phyloP scores from a whole-genome alignment of 148 eudicot species.

The Spergularia bocconei region DNA sequence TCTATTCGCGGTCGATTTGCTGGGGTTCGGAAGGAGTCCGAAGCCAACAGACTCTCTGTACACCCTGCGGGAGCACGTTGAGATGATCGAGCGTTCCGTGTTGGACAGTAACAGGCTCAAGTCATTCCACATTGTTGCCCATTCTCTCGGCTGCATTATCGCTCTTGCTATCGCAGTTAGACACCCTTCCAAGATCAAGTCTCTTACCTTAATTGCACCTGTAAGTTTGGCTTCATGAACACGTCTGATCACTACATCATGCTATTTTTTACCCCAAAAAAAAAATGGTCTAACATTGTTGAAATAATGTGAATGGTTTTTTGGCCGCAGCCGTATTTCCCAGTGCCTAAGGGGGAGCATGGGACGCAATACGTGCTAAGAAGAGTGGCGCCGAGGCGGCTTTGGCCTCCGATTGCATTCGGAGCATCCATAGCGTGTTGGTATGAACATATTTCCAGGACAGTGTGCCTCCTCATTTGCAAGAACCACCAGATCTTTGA shows the following conservation, averaged over 20 bases:
- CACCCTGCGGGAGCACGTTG: conserved; percentile 77
- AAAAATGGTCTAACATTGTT: background rate
- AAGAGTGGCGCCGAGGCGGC: conserved; percentile 68
- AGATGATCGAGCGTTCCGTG: conserved; percentile 80
- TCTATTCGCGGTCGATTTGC: conserved; percentile 69
- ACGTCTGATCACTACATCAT: too few species aligned
- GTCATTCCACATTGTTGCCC: conserved; percentile 93
- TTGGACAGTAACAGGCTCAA: conserved; percentile 50
- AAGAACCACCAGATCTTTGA: conserved; percentile 79
- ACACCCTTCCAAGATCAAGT: conserved; percentile 63
- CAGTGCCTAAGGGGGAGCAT: conserved; percentile 72
- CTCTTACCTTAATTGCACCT: conserved; percentile 84
- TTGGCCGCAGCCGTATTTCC: conserved; percentile 85
- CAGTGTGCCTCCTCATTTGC: conserved; percentile 66
- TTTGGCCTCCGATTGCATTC: conserved; percentile 76
- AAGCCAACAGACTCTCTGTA: conserved; percentile 80
- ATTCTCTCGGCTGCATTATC: conserved; percentile 88
- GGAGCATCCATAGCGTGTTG: conserved; percentile 86
- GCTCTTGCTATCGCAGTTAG: conserved; percentile 83
- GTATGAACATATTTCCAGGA: conserved; percentile 89
- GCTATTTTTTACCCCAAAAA: too few species aligned
- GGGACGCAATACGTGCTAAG: conserved; percentile 76
- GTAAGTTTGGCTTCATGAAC: conserved; percentile 33
- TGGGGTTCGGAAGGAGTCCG: conserved; percentile 92
- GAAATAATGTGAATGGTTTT: background rate